Conservation (phyloP, 2,329 filamentous ascomycete species). For the Colletotrichum paranaense region DNA sequence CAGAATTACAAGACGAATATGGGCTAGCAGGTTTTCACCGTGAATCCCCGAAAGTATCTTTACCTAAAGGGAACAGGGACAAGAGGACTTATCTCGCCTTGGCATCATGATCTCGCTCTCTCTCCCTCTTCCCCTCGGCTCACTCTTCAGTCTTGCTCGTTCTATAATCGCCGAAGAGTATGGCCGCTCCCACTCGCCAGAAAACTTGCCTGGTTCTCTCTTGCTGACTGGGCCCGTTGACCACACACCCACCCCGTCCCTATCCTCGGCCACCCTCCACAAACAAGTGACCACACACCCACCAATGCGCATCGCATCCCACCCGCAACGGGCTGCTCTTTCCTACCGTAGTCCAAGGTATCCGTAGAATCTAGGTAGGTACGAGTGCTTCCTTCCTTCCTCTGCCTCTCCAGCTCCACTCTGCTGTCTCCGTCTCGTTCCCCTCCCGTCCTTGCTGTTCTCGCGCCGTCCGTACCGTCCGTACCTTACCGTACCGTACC, state of each 20-base stretch:
- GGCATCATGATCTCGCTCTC: constrained; percentile 24
- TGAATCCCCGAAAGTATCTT: constrained; percentile 1
- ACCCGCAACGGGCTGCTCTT: neutral
- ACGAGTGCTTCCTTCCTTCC: neutral
- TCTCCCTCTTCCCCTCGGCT: neutral
- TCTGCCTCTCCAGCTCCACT: constrained; percentile 7
- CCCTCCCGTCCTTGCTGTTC: neutral
- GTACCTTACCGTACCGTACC: neutral
- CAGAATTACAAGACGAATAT: neutral
- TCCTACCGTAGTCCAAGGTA: neutral
- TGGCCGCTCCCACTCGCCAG: neutral
- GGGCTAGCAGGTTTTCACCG: constrained; percentile 1
- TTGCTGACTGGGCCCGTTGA: constrained; percentile 27
- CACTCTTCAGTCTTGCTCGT: neutral
- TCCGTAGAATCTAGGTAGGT: neutral
- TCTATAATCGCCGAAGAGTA: neutral
- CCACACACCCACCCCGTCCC: constrained; percentile 24
- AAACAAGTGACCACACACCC: constrained; percentile 22
- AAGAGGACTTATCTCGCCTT: constrained; percentile 20
- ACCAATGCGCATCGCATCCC: constrained; percentile 9
- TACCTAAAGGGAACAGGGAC: constrained; percentile 17
- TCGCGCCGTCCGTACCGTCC: neutral
- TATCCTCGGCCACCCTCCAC: constrained; percentile 32
- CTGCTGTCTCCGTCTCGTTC: neutral
- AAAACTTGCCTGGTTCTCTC: constrained; percentile 2